Conservation (phyloP, 768 basidiomycete species). For the Tricholoma furcatifolium region DNA sequence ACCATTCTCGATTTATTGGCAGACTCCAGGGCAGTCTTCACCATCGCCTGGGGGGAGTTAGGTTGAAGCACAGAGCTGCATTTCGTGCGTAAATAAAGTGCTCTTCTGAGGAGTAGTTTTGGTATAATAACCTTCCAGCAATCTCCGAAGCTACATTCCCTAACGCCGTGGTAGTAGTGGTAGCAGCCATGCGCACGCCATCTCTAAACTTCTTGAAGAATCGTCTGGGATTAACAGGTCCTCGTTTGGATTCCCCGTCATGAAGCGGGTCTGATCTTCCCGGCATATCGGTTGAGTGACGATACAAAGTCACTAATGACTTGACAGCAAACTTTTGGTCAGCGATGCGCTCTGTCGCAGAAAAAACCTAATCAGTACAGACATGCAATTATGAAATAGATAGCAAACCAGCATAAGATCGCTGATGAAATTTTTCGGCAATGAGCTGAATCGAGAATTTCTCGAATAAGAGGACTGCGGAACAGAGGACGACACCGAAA, state of each 20-base stretch:
- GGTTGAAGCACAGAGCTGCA: slow-evolving; percentile 78
- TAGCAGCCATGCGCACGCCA: slow-evolving; percentile 70
- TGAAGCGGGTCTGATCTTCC: slow-evolving; percentile 65
- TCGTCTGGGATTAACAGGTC: slow-evolving; percentile 51
- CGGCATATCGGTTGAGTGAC: slow-evolving; percentile 70
- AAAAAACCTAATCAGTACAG: slow-evolving; percentile 1
- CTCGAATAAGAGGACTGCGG: slow-evolving; percentile 71
- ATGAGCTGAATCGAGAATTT: slow-evolving; percentile 89
- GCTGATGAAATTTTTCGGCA: slow-evolving; percentile 77
- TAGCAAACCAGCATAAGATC: slow-evolving; percentile 45
- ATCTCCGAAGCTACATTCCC: slow-evolving; percentile 59
- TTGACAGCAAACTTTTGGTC: slow-evolving; percentile 80
- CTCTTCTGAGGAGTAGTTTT: background rate
- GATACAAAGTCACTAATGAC: slow-evolving; percentile 73
- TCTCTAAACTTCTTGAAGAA: slow-evolving; percentile 71
- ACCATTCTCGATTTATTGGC: slow-evolving; percentile 79
- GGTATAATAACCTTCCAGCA: slow-evolving; percentile 41
- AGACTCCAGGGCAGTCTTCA: slow-evolving; percentile 75
- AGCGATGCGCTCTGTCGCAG: slow-evolving; percentile 64
- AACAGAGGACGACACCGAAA: slow-evolving; percentile 70
- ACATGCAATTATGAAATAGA: background rate
- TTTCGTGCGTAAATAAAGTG: background rate
- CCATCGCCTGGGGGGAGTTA: slow-evolving; percentile 80
- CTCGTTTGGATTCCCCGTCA: slow-evolving; percentile 32
- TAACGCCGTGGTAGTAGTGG: slow-evolving; percentile 74